Conservation (phyloP, 148 eudicot species). For the Gaultheria prostrata region DNA sequence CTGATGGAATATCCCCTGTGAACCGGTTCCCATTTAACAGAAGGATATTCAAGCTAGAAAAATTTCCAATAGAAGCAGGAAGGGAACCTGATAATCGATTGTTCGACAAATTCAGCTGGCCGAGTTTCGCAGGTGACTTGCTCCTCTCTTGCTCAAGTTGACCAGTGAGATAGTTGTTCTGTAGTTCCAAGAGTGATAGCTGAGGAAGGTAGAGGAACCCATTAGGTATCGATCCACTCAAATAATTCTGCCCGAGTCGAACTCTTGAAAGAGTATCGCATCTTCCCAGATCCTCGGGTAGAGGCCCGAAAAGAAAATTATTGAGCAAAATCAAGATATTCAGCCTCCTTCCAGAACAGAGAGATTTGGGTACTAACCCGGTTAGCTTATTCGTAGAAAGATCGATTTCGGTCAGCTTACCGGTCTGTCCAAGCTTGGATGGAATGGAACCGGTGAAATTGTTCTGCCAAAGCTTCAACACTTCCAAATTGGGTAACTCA, state of each 20-base stretch:
- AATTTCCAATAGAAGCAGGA: slow-evolving; percentile 41
- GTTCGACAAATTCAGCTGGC: slow-evolving; percentile 46
- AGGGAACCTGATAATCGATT: slow-evolving; percentile 44
- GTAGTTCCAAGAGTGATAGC: slow-evolving; percentile 43
- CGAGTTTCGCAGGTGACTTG: slow-evolving; percentile 23
- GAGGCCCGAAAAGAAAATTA: slow-evolving; percentile 50
- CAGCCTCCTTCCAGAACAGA: slow-evolving; percentile 47
- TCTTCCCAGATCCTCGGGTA: slow-evolving; percentile 45
- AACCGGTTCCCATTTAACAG: slow-evolving; percentile 38
- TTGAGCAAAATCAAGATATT: slow-evolving; percentile 44
- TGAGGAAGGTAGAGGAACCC: slow-evolving; percentile 50
- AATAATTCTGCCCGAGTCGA: slow-evolving; percentile 51
- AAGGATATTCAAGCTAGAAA: slow-evolving; percentile 40
- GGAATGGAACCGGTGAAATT: slow-evolving; percentile 58
- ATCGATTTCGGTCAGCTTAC: slow-evolving; percentile 38
- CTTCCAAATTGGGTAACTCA: slow-evolving; percentile 41
- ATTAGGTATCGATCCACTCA: slow-evolving; percentile 46
- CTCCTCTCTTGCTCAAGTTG: slow-evolving; percentile 18
- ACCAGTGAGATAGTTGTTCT: slow-evolving; percentile 52
- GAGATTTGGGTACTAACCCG: slow-evolving; percentile 39
- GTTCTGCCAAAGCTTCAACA: slow-evolving; percentile 49
- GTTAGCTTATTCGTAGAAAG: slow-evolving; percentile 56
- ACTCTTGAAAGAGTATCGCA: slow-evolving; percentile 42
- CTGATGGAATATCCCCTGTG: slow-evolving; percentile 45
- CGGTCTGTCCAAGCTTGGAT: slow-evolving; percentile 44